Evolutionary conservation across 1,284 basidiomycete species (phyloP).

Genomic region (Naganishia albida): DNA sequence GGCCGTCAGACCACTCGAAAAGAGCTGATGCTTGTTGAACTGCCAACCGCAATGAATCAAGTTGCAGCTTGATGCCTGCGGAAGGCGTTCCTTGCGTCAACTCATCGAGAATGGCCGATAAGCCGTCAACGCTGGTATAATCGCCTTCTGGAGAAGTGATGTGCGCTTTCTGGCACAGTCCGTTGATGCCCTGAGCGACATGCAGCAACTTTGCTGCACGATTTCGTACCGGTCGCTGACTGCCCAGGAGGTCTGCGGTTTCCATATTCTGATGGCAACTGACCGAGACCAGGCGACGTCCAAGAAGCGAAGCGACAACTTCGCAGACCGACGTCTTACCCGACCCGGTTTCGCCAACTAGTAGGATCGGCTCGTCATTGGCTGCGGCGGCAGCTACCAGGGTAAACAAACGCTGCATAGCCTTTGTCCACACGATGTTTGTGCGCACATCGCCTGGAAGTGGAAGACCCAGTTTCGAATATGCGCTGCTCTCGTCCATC

Average conservation of each 20-base stretch:
- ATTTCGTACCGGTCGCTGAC: slow-evolving; percentile 89
- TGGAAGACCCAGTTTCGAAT: slow-evolving; percentile 40
- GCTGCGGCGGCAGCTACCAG: slow-evolving; percentile 79
- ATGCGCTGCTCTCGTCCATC: slow-evolving; percentile 52
- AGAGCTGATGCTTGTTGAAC: slow-evolving; percentile 60
- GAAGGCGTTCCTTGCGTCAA: slow-evolving; percentile 3
- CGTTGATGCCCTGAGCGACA: slow-evolving; percentile 3
- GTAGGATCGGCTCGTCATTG: slow-evolving; percentile 90
- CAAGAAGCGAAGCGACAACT: slow-evolving; percentile 71
- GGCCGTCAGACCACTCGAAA: slow-evolving; percentile 96
- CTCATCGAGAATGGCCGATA: not conserved
- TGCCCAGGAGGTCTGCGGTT: slow-evolving; percentile 93
- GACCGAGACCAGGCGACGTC: slow-evolving; percentile 69
- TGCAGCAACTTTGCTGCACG: slow-evolving; percentile 57
- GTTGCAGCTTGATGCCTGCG: not conserved
- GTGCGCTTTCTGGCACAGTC: slow-evolving; percentile 5
- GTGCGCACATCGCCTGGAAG: slow-evolving; percentile 42
- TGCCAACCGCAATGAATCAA: slow-evolving; percentile 2
- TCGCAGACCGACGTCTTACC: slow-evolving; percentile 98
- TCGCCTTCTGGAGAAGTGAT: slow-evolving; percentile 1
- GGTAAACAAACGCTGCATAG: slow-evolving; percentile 87
- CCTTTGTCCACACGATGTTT: slow-evolving; percentile 81
- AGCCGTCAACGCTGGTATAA: slow-evolving; percentile 16
- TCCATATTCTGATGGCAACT: slow-evolving; percentile 99
- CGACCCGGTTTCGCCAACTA: slow-evolving; percentile 98